Evolutionary conservation across 768 basidiomycete genomes (phyloP), one percentile per base, ranked within the genome.

Genomic region (Psilocybe sp.): DNA sequence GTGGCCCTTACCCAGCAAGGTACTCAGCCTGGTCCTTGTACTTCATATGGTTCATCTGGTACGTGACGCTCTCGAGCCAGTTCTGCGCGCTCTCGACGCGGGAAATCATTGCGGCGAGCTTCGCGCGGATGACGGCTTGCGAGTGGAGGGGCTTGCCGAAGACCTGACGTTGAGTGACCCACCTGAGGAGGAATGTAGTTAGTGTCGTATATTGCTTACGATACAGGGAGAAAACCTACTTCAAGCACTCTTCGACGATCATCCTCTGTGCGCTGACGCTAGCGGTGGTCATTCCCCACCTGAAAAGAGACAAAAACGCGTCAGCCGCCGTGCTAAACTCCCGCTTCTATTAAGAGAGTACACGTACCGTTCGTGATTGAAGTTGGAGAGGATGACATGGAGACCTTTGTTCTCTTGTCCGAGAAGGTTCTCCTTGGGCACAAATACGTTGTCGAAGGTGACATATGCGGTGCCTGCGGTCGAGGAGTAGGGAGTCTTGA

Each of bases 351-450:
- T 5, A 20, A 7, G 16, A 44, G 39, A 10, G 46, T 37, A 12
- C 4, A 45, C 84, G 81, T 80, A 91, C 62, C 87, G 84, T 65
- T 92, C 90, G 66, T 93, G 92, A 67, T 95, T 96, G 70, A 94
- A 95, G 71, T 94, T 96, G 51, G 85, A 69, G 32, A 71, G 53
- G 19, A 70, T 67, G 44, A 69, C 67, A 20, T 65, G 60, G 14
- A 70, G 57, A 19, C 89, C 88, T 33, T 61, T 56, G 44, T 57
- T 63, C 34, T 72, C 72, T 54, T 73, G 67, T 5, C 78, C 77
- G 20, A 97, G 80, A 2, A 89, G 89, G 66, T 97, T 92, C 58
- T 84, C 90, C 5, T 87, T 80, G 7, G 95, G 94, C 0, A 94
- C 92, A 54, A 82, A 82, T 35, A 88, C 92, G 48, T 92, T 77